Percentiles rank a stretch among this genome's conserved stretches.
Evolutionary conservation across 2,329 filamentous ascomycete genomes (phyloP).

Genomic region (Cytospora piceicola): DNA sequence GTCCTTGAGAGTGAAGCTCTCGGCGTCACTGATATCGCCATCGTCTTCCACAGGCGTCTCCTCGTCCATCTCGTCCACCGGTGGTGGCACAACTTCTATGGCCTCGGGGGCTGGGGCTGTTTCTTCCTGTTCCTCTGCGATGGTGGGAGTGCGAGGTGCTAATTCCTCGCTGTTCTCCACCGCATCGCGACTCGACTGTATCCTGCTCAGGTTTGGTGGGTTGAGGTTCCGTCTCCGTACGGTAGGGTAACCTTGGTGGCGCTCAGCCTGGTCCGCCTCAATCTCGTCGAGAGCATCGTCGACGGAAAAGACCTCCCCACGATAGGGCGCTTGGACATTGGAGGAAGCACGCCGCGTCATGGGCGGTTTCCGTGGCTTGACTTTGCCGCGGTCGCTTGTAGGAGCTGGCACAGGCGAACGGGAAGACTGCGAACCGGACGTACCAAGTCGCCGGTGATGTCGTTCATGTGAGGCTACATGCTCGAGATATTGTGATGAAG

Average conservation of each 20-base stretch:
- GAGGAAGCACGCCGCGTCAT: conserved; percentile 77
- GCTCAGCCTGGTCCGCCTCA: conserved; percentile 64
- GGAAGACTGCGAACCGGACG: conserved; percentile 41
- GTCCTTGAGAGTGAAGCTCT: conserved; percentile 97
- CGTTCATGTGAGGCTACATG: conserved; percentile 36
- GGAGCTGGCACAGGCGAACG: conserved; percentile 51
- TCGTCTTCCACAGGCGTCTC: conserved; percentile 59
- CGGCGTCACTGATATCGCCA: conserved; percentile 81
- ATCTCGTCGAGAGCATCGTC: conserved; percentile 87
- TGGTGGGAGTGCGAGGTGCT: conserved; percentile 22
- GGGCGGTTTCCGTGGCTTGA: conserved; percentile 70
- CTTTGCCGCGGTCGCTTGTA: conserved; percentile 52
- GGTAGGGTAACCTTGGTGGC: conserved; percentile 48
- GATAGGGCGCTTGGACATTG: conserved; percentile 70
- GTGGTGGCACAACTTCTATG: conserved; percentile 32
- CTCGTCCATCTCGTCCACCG: conserved; percentile 44
- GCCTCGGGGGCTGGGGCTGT: conserved; percentile 3
- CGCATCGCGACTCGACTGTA: conserved; percentile 38
- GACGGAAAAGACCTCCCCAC: conserved; percentile 85
- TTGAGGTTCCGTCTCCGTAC: conserved; percentile 45
- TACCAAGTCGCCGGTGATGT: conserved; percentile 48
- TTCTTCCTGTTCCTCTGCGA: conserved; percentile 31
- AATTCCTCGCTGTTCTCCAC: conserved; percentile 32
- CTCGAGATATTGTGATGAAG: conserved; percentile 29
- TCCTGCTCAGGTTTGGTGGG: conserved; percentile 38